Percentiles rank a stretch among this genome's conserved stretches.
Conservation (phyloP, 2,329 filamentous ascomycete species). For the Aspergillus unguis region DNA sequence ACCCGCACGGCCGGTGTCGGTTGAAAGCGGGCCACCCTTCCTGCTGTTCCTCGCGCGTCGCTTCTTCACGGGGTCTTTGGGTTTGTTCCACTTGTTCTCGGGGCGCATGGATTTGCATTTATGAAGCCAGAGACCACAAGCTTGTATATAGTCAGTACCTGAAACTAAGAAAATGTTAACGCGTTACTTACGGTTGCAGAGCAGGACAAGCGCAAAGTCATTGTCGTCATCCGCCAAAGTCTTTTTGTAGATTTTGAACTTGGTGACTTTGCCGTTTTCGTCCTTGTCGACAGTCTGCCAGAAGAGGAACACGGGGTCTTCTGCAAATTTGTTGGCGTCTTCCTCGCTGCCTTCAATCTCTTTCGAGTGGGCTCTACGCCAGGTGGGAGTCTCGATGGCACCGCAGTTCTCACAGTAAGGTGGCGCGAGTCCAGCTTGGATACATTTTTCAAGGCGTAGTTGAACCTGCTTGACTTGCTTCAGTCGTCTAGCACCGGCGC, state of each 20-base stretch:
- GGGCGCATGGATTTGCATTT: constrained; percentile 86
- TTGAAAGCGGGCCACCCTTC: constrained; percentile 31
- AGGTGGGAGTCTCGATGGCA: constrained; percentile 91
- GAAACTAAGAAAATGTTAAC: not conserved
- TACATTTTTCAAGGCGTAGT: constrained; percentile 54
- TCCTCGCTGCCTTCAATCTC: constrained; percentile 66
- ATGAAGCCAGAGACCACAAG: constrained; percentile 90
- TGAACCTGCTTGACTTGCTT: constrained; percentile 64
- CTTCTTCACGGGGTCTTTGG: constrained; percentile 42
- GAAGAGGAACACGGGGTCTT: constrained; percentile 69
- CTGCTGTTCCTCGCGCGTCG: constrained; percentile 36
- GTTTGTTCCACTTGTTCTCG: constrained; percentile 74
- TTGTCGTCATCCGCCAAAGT: constrained; percentile 64
- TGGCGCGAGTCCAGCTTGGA: constrained; percentile 79
- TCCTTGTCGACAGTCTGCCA: constrained; percentile 66
- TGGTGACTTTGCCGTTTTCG: constrained; percentile 58
- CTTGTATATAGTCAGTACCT: constrained; percentile 34
- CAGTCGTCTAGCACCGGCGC: constrained; percentile 60
- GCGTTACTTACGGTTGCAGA: constrained; percentile 78
- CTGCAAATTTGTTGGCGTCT: constrained; percentile 68
- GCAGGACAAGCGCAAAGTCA: constrained; percentile 67
- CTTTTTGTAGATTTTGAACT: constrained; percentile 75
- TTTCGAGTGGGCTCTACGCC: constrained; percentile 89
- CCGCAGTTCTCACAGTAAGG: constrained; percentile 91
- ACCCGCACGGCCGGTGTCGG: constrained; percentile 31